Evolutionary conservation across 2,329 filamentous ascomycete genomes (phyloP).

Genomic region (Cryphonectria nitschkei): DNA sequence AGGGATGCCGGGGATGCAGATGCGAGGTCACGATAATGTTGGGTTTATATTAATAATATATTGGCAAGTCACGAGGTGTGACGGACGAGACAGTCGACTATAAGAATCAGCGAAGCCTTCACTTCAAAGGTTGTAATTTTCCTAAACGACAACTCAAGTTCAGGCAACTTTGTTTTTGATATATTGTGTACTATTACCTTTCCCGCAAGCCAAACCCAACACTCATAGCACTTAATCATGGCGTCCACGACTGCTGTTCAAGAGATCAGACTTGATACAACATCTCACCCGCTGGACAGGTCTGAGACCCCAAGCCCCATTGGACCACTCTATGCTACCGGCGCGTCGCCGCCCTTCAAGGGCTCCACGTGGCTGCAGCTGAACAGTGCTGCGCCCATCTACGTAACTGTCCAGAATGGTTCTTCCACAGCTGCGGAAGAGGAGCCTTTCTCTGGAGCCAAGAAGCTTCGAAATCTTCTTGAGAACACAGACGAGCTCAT

Average conservation of each 20-base stretch:
- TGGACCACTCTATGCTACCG: constrained; percentile 20
- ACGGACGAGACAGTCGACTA: background rate
- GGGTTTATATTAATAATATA: background rate
- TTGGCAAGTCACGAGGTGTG: background rate
- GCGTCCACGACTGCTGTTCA: constrained; percentile 12
- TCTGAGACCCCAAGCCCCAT: constrained; percentile 25
- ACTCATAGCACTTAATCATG: background rate
- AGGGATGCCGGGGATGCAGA: background rate
- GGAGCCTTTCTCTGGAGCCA: constrained; percentile 28
- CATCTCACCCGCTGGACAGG: constrained; percentile 9
- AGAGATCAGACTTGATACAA: constrained; percentile 13
- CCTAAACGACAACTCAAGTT: background rate
- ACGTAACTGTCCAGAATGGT: constrained; percentile 11
- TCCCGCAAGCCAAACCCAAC: background rate
- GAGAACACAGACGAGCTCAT: constrained; percentile 44
- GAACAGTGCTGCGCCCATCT: constrained; percentile 23
- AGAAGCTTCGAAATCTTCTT: constrained; percentile 33
- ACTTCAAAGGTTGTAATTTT: background rate
- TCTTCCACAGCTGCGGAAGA: background rate
- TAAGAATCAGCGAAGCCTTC: background rate
- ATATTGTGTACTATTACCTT: background rate
- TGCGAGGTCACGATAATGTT: background rate
- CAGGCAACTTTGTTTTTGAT: background rate
- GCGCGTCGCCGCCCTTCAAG: background rate
- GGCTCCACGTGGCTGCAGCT: constrained; percentile 26